Base-by-base conservation (phyloP, 805 yeast genomes). In the Ogataea pignaliae region DNA sequence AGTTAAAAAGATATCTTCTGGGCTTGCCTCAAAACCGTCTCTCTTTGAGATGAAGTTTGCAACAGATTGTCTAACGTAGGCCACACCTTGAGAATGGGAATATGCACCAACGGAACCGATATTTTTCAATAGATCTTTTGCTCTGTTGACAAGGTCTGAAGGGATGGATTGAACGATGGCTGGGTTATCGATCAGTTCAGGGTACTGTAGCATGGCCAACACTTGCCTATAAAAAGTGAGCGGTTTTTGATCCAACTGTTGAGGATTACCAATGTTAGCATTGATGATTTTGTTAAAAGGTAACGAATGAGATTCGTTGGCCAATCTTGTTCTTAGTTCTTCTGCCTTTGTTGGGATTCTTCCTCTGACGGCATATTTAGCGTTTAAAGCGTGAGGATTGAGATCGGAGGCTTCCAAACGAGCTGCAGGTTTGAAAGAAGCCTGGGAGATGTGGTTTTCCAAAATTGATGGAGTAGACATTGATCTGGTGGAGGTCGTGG, bases 201-300 rank as follows among this genome's bases (percentile, higher is more conserved):
- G 98, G 63, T 87, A 85, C 67, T 93, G 97, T 54, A 91, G 68
- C 36, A 90, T 65, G 0, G 97, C 79, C 47, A 91, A 70, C 3
- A 90, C 96, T 62, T 90, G 95, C 56, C 99, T 78, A 66, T 88
- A 90, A 71, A 93, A 93, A n/a, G 96, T 87, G 55, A 93, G 72
- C 1, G 99, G 99, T 57, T 82, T 76, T 65, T 93, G 99, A 54
- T 88, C 91, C 60, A 93, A 73, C 63, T 91, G 98, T 66, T 93
- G 99, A 2, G 99, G 99, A 63, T 93, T 93, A 29, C 99, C 99
- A 50, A 93, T 93, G 63, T 93, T 93, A 51, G 97, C 93, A 57
- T 80, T 83, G 61, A 95, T 85, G 56, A 93, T 86, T 47, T 76
- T 70, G 36, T 76, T 67, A 60, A 89, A 93, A 1, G 96, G 95